phyloP scores from a whole-genome alignment of 2,329 filamentous ascomycete genomes.

The Botryotinia globosa region DNA sequence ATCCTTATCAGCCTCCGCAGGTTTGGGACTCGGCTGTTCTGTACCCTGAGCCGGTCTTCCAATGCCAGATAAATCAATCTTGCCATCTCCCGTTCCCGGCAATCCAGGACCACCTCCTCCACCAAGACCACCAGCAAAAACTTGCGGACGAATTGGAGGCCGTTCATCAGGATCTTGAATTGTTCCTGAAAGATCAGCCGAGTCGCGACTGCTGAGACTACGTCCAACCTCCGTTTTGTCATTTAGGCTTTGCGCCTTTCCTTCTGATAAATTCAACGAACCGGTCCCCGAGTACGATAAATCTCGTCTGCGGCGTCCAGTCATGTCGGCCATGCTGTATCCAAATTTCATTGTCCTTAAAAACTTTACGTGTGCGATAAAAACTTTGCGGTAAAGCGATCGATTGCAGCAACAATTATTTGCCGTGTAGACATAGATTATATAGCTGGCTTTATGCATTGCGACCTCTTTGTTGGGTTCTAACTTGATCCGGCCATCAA shows the following conservation, averaged over 20 bases:
- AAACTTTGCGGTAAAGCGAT: not conserved
- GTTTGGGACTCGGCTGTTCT: not conserved
- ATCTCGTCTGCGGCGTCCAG: not conserved
- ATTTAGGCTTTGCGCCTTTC: not conserved
- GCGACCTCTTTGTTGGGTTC: not conserved
- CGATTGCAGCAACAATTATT: too few relatives aligned
- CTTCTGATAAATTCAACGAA: not conserved
- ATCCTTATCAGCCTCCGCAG: not conserved
- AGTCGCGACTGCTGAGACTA: not conserved
- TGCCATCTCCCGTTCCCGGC: not conserved
- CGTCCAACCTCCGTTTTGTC: not conserved
- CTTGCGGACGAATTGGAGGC: not conserved
- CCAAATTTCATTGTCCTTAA: not conserved
- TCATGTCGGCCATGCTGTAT: not conserved
- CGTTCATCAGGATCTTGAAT: not conserved
- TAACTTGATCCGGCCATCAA: not conserved
- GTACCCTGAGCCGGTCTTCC: not conserved
- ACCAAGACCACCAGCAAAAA: not conserved
- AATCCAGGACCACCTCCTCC: too few relatives aligned
- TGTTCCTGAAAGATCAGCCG: not conserved
- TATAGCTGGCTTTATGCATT: not conserved
- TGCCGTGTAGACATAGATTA: not conserved
- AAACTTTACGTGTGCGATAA: not conserved
- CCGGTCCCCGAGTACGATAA: too few relatives aligned
- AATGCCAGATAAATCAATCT: not conserved